Evolutionary conservation across 257 asterid species (phyloP).

Genomic region (Ehretia macrophylla): DNA sequence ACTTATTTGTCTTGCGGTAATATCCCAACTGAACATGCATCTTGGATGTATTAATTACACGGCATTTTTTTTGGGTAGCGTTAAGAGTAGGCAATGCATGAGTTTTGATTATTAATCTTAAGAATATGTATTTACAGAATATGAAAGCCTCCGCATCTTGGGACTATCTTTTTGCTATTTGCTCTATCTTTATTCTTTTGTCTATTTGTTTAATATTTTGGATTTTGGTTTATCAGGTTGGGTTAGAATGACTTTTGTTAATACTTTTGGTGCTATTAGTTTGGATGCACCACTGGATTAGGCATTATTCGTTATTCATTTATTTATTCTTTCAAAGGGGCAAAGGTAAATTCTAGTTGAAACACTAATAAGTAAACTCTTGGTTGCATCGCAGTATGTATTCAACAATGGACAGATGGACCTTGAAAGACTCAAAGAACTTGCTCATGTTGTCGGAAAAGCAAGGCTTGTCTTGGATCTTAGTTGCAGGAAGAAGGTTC

Average conservation of each 20-base stretch:
- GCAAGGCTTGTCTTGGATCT: slow-evolving; percentile 86
- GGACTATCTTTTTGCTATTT: too few relatives aligned
- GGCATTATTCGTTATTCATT: neutral
- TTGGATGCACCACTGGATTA: neutral
- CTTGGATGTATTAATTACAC: too few relatives aligned
- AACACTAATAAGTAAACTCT: slow-evolving; percentile 5
- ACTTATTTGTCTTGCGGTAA: too few relatives aligned
- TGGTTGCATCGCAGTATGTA: slow-evolving; percentile 57
- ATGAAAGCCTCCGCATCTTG: too few relatives aligned
- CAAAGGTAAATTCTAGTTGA: neutral
- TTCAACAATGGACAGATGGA: slow-evolving; percentile 83
- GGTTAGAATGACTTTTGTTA: neutral
- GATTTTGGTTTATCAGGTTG: neutral
- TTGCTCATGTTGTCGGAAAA: slow-evolving; percentile 66
- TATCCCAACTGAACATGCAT: too few relatives aligned
- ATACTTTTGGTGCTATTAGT: neutral
- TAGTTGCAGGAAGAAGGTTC: slow-evolving; percentile 94
- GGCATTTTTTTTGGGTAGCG: too few relatives aligned
- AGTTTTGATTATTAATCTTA: too few relatives aligned
- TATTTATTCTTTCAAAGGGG: neutral
- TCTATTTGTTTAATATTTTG: neutral
- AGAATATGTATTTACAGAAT: too few relatives aligned
- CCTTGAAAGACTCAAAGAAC: slow-evolving; percentile 74
- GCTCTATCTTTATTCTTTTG: too few relatives aligned
- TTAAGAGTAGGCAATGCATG: too few relatives aligned